phyloP scores from a whole-genome alignment of 2,329 filamentous ascomycete species.

The Fusarium citri region DNA sequence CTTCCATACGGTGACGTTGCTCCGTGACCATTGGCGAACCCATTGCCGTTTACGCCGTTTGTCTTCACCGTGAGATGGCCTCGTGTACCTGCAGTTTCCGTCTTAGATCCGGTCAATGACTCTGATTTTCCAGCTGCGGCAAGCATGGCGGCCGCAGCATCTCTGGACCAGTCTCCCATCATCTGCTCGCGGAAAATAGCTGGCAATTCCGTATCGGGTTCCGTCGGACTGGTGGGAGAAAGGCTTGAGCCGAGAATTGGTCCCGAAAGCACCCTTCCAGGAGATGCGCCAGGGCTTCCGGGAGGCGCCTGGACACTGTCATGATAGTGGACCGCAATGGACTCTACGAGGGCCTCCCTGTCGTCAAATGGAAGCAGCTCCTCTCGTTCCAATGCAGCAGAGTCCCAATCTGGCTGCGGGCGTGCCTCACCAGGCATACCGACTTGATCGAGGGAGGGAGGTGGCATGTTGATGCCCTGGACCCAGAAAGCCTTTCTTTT shows the following conservation, averaged over 20 bases:
- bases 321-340: slow-evolving; percentile 78
- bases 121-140: slow-evolving; percentile 76
- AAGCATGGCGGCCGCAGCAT: slow-evolving; percentile 75
- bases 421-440: slow-evolving; percentile 61
- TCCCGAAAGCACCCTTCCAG: slow-evolving; percentile 71
- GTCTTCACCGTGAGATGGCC: slow-evolving; percentile 70
- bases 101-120: slow-evolving; percentile 80
- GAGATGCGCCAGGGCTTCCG: slow-evolving; percentile 76
- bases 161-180: slow-evolving; percentile 82
- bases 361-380: slow-evolving; percentile 81
- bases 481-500: slow-evolving; percentile 84
- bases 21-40: slow-evolving; percentile 48
- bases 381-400: slow-evolving; percentile 69
- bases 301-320: slow-evolving; percentile 71
- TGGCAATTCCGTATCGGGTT: slow-evolving; percentile 69
- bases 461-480: slow-evolving; percentile 77
- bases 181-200: slow-evolving; percentile 78
- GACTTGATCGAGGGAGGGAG: slow-evolving; percentile 72
- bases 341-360: slow-evolving; percentile 76
- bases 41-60: slow-evolving; percentile 53
- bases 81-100: slow-evolving; percentile 67
- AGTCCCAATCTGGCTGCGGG: slow-evolving; percentile 59
- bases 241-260: slow-evolving; percentile 67
- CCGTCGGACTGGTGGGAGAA: slow-evolving; percentile 53
- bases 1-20: slow-evolving; percentile 62